Base-by-base conservation (phyloP, 2,329 filamentous ascomycete genomes). In the Aciculosporium take region DNA sequence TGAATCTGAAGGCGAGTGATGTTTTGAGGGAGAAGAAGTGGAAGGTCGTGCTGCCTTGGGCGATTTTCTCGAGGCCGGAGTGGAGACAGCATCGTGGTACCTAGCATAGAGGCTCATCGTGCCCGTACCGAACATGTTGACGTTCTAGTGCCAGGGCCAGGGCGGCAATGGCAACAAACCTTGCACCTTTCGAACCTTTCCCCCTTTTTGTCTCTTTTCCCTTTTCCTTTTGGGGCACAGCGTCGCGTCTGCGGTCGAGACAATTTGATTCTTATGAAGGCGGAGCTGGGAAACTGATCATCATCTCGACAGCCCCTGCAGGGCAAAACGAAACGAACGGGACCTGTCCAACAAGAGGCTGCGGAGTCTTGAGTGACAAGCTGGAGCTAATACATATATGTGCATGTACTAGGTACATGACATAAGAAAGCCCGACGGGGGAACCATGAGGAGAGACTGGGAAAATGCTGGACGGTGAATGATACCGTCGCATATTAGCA, bases 71-170 rank as follows among this genome's bases (percentile, higher is more conserved):
- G 37, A 18, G 12, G 32, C 23, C 32, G 21, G 35, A 28, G 45
- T 47, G 45, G 45, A 34, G 40, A 44, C 43, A 1, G 47, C 47
- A 46, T 52, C 39, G 40, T 52, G 44, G 31, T 52, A 49, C 44
- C 53, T 52, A 43, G 50, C 49, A 34, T 53, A 51, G 41, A 52
- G 47, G 43, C 48, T 45, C 47, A 55, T 50, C 17, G 49, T 39
- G 36, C 52, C 45, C 43, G 35, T 37, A 37, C 43, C 38, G 18
- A 46, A 43, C 45, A 49, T 48, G 35, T 40, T 45, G 46, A 21
- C 39, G 39, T 41, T 4, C 17, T 20, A 39, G 42, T 45, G 40
- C 31, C 37, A 47, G 42, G 39, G 37, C n/a, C 10, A 15, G 18
- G 9, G 24, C 3, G 18, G 17, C 20, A 23, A 46, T 43, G 43